Conservation (phyloP, 2,329 filamentous ascomycete genomes). For the Ceratocystis huliohia region DNA sequence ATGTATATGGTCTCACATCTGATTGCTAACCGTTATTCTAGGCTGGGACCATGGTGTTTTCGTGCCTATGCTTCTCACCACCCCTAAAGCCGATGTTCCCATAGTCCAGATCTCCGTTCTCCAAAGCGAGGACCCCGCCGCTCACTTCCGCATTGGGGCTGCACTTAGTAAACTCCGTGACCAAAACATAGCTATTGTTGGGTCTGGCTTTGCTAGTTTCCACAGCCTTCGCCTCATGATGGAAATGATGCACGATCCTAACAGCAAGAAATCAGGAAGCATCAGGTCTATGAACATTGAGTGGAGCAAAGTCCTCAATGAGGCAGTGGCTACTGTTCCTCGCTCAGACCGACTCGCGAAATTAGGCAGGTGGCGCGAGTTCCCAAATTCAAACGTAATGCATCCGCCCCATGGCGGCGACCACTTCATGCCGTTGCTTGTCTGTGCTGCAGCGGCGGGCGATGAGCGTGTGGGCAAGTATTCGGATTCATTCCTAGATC, state of each 20-base stretch:
- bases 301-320: slow-evolving; percentile 38
- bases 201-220: slow-evolving; percentile 47
- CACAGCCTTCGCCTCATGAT: slow-evolving; percentile 43
- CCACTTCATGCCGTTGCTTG: slow-evolving; percentile 47
- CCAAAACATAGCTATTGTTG: slow-evolving; percentile 44
- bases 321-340: slow-evolving; percentile 30
- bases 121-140: slow-evolving; percentile 35
- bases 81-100: slow-evolving; percentile 40
- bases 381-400: slow-evolving; percentile 39
- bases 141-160: slow-evolving; percentile 40
- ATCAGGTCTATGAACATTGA: slow-evolving; percentile 26
- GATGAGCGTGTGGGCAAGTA: slow-evolving; percentile 35
- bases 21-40: not conserved
- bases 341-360: slow-evolving; percentile 29
- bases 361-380: slow-evolving; percentile 36
- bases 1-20: not conserved
- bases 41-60: slow-evolving; percentile 52
- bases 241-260: slow-evolving; percentile 25
- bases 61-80: slow-evolving; percentile 42
- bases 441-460: slow-evolving; percentile 40
- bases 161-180: slow-evolving; percentile 39
- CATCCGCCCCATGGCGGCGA: slow-evolving; percentile 43
- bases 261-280: slow-evolving; percentile 20
- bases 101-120: slow-evolving; percentile 47
- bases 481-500: slow-evolving; percentile 36